Evolutionary conservation across 495 filamentous ascomycete genomes (phyloP).

Genomic region (Hyaloscypha bicolor): DNA sequence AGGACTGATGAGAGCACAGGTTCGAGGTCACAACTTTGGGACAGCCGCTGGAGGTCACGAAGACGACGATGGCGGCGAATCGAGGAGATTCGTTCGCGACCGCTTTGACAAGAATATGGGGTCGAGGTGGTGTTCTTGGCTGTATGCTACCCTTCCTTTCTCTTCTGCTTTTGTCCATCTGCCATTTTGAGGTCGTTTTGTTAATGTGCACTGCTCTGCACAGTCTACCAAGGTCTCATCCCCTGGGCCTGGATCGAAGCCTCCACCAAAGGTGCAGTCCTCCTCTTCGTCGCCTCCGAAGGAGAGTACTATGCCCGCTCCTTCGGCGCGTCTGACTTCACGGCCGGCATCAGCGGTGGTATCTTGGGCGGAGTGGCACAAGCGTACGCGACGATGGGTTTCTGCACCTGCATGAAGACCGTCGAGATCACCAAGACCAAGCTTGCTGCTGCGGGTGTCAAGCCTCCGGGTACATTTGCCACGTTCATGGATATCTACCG

Average conservation of each 20-base stretch:
- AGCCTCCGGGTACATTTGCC: slow-evolving; percentile 82
- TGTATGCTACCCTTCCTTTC: slow-evolving; percentile 63
- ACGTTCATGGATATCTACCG: slow-evolving; percentile 98
- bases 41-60: slow-evolving; percentile 97
- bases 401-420: slow-evolving; percentile 99
- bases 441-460: slow-evolving; percentile 77
- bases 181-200: neutral
- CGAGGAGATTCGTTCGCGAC: slow-evolving; percentile 82
- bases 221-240: slow-evolving; percentile 99
- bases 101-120: slow-evolving; percentile 86
- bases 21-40: slow-evolving; percentile 81
- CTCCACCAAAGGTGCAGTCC: slow-evolving; percentile 97
- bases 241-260: slow-evolving; percentile 99
- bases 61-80: slow-evolving; percentile 99
- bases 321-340: slow-evolving; percentile 83
- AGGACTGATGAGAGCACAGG: slow-evolving; percentile 5
- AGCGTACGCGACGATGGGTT: slow-evolving; percentile 99
- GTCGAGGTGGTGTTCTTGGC: slow-evolving; percentile 89
- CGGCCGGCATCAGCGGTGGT: slow-evolving; percentile 85
- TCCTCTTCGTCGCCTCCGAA: slow-evolving; percentile 98
- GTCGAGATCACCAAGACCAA: slow-evolving; percentile 99
- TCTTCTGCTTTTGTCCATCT: neutral
- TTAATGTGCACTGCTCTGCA: neutral
- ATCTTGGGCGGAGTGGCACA: slow-evolving; percentile 95
- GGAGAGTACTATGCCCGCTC: slow-evolving; percentile 88